Percentiles rank a stretch among this genome's conserved stretches.
Evolutionary conservation across 1,139 yeast species (phyloP).

Genomic region (Yamadazyma jaroonii): DNA sequence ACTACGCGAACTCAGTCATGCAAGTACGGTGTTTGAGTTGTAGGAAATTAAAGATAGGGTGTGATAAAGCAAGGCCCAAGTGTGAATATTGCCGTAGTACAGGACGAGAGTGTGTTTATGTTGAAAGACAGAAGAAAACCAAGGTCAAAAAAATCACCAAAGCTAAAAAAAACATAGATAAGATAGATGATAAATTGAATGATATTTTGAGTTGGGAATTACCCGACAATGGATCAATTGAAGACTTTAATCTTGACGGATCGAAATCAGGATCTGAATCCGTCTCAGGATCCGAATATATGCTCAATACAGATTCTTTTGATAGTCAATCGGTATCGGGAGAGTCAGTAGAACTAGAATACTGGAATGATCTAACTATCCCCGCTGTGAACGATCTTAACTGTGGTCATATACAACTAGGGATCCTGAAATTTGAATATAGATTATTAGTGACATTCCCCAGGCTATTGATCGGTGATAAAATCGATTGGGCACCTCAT

Average conservation of each 20-base stretch:
- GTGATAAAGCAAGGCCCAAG: slow-evolving; percentile 24
- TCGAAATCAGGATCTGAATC: too few relatives aligned
- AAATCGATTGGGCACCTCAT: slow-evolving; percentile 1
- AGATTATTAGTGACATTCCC: slow-evolving; percentile 19
- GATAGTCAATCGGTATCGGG: background rate
- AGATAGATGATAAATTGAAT: background rate
- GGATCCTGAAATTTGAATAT: slow-evolving; percentile 28
- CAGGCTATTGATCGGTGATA: slow-evolving; percentile 1
- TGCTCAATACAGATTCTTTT: too few relatives aligned
- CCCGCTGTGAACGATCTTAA: background rate
- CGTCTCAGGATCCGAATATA: too few relatives aligned
- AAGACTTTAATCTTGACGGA: too few relatives aligned
- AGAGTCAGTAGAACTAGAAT: background rate
- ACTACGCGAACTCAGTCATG: background rate
- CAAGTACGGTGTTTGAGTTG: slow-evolving; percentile 10
- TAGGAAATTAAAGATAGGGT: slow-evolving; percentile 15
- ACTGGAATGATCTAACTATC: background rate
- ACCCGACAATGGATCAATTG: too few relatives aligned
- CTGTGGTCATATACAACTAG: slow-evolving; percentile 15
- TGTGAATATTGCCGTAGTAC: slow-evolving; percentile 32
- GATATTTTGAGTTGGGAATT: background rate
- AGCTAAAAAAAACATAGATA: background rate
- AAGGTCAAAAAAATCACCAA: background rate
- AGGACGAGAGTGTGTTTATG: slow-evolving; percentile 21
- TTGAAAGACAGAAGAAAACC: background rate